These are phyloP conservation scores for Pythium coloratum DNA, from an alignment of 352 stramenopile genomes.

Conservation along the genomic window DNA sequence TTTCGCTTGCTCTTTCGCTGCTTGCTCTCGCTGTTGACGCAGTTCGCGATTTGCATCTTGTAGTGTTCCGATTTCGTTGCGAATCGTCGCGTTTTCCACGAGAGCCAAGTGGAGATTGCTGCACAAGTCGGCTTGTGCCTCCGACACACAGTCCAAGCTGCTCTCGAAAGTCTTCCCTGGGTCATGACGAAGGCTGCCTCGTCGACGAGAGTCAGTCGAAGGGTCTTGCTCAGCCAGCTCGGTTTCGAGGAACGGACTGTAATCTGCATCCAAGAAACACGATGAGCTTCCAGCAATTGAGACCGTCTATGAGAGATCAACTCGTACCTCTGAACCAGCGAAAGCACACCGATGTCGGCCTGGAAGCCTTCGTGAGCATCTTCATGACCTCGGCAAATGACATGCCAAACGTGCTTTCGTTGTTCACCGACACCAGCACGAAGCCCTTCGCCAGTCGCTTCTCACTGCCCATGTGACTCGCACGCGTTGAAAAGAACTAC, in stretches of 20 bases:
- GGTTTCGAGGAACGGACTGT: constrained; percentile 73
- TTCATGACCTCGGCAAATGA: constrained; percentile 55
- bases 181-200: constrained; percentile 25
- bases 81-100: constrained; percentile 75
- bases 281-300: neutral
- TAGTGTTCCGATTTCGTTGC: constrained; percentile 57
- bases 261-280: constrained; percentile 35
- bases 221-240: constrained; percentile 42
- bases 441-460: constrained; percentile 71
- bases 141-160: constrained; percentile 55
- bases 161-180: constrained; percentile 41
- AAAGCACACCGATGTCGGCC: constrained; percentile 72
- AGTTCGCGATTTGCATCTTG: constrained; percentile 57
- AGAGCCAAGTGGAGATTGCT: constrained; percentile 65
- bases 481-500: constrained; percentile 59
- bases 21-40: constrained; percentile 30
- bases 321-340: constrained; percentile 66
- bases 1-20: constrained; percentile 32
- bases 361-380: constrained; percentile 51
- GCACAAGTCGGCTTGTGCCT: constrained; percentile 62
- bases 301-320: neutral
- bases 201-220: constrained; percentile 8
- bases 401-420: constrained; percentile 71
- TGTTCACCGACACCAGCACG: constrained; percentile 75
- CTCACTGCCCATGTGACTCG: constrained; percentile 40